phyloP scores from a whole-genome alignment of 768 basidiomycete genomes.

The Gymnopilus junonius region DNA sequence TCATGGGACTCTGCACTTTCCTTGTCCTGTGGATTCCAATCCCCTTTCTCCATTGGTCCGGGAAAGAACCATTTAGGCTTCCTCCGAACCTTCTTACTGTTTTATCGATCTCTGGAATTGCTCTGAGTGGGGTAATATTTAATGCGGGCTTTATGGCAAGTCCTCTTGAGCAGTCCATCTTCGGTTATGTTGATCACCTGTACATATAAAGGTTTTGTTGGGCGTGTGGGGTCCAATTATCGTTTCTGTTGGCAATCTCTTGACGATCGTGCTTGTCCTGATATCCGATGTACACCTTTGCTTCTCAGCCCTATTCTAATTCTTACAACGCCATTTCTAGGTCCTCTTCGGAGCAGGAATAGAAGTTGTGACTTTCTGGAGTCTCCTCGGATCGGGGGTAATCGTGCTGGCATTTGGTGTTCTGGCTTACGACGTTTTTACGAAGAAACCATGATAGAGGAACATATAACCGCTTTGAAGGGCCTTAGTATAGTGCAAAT shows the following conservation, averaged over 20 bases:
- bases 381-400: slow-evolving; percentile 74
- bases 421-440: slow-evolving; percentile 72
- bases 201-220: slow-evolving; percentile 62
- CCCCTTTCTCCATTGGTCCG: slow-evolving; percentile 69
- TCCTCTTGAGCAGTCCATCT: slow-evolving; percentile 2
- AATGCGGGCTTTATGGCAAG: slow-evolving; percentile 87
- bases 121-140: slow-evolving; percentile 73
- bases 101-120: slow-evolving; percentile 67
- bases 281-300: slow-evolving; percentile 63
- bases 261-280: slow-evolving; percentile 92
- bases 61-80: slow-evolving; percentile 66
- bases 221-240: slow-evolving; percentile 89
- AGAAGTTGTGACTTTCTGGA: slow-evolving; percentile 69
- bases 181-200: slow-evolving; percentile 6
- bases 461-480: neutral
- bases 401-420: slow-evolving; percentile 87
- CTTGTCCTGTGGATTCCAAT: slow-evolving; percentile 80
- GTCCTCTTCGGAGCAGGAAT: slow-evolving; percentile 64
- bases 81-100: slow-evolving; percentile 55
- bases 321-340: slow-evolving; percentile 22
- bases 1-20: slow-evolving; percentile 80
- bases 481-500: neutral
- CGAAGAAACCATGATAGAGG: slow-evolving; percentile 28
- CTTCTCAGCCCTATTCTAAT: neutral
- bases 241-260: slow-evolving; percentile 87